Evolutionary conservation across 1,284 basidiomycete genomes (phyloP).

Genomic region (Taiwanofungus camphoratus): DNA sequence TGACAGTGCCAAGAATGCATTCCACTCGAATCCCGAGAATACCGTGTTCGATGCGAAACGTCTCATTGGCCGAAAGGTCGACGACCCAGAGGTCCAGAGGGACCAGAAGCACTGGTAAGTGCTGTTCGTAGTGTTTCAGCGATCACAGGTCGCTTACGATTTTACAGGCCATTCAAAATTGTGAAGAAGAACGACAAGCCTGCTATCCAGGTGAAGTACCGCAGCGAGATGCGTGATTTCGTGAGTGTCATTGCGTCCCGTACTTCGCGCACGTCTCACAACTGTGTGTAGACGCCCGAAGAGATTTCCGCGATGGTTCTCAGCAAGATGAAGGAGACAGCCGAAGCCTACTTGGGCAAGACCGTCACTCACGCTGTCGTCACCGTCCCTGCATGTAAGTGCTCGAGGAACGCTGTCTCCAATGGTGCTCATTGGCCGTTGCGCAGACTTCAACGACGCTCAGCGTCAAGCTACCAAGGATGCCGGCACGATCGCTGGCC

Average conservation of each 20-base stretch:
- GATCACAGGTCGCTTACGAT: not conserved
- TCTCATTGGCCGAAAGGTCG: slow-evolving; percentile 86
- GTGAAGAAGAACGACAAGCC: slow-evolving; percentile 83
- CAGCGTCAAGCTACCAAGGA: slow-evolving; percentile 99
- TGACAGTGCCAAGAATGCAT: slow-evolving; percentile 77
- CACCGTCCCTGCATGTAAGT: slow-evolving; percentile 83
- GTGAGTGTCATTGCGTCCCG: slow-evolving; percentile 36
- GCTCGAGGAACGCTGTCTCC: not conserved
- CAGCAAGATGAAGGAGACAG: slow-evolving; percentile 98
- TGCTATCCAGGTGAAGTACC: slow-evolving; percentile 79
- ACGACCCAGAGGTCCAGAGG: slow-evolving; percentile 73
- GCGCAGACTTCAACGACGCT: slow-evolving; percentile 91
- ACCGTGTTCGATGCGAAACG: slow-evolving; percentile 98
- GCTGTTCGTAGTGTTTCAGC: not conserved
- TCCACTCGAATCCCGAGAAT: slow-evolving; percentile 84
- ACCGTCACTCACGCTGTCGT: slow-evolving; percentile 98
- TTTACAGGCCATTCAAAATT: slow-evolving; percentile 68
- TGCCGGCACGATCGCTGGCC: slow-evolving; percentile 94
- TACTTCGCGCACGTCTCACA: not conserved
- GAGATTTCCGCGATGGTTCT: slow-evolving; percentile 95
- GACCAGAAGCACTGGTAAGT: slow-evolving; percentile 79
- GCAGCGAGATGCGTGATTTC: slow-evolving; percentile 81
- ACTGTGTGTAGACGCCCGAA: slow-evolving; percentile 61
- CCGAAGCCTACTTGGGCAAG: slow-evolving; percentile 95
- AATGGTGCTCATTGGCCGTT: not conserved